phyloP scores from a whole-genome alignment of 768 basidiomycete genomes.

The Mycena leptocephala region DNA sequence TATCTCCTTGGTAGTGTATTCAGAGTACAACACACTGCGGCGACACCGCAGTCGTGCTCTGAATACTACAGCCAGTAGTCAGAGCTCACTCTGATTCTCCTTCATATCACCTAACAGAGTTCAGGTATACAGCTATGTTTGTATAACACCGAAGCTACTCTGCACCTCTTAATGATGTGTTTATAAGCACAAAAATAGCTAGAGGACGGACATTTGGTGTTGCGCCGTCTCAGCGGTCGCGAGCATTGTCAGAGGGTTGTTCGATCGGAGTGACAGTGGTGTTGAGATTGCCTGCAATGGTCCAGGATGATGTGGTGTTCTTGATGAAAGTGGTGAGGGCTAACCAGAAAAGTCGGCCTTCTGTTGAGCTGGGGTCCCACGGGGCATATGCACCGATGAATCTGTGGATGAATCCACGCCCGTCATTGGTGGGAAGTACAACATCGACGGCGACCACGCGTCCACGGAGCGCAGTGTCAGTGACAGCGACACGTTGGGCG shows the following conservation, averaged over 20 bases:
- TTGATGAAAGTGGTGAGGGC: conserved; percentile 12
- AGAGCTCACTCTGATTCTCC: too few species aligned
- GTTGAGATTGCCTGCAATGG: conserved; percentile 38
- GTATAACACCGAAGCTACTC: too few species aligned
- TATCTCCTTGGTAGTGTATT: too few species aligned
- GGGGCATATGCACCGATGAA: conserved; percentile 46
- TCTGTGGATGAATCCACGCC: conserved; percentile 35
- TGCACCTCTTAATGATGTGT: too few species aligned
- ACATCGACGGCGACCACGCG: conserved; percentile 40
- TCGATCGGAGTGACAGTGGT: conserved; percentile 19
- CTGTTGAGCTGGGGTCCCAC: conserved; percentile 43
- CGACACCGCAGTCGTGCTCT: too few species aligned
- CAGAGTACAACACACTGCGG: too few species aligned
- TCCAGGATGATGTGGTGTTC: not conserved
- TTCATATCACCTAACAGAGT: too few species aligned
- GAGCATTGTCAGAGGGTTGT: not conserved
- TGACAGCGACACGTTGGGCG: not conserved
- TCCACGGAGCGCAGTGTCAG: conserved; percentile 32
- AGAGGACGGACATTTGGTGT: too few species aligned
- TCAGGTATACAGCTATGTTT: too few species aligned
- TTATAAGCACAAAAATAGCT: too few species aligned
- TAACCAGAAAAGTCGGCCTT: conserved; percentile 29
- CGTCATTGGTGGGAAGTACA: conserved; percentile 28
- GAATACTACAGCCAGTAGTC: too few species aligned
- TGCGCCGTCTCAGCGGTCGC: too few species aligned